Conservation (phyloP, 768 basidiomycete species). For the Sistotremastrum suecicum region DNA sequence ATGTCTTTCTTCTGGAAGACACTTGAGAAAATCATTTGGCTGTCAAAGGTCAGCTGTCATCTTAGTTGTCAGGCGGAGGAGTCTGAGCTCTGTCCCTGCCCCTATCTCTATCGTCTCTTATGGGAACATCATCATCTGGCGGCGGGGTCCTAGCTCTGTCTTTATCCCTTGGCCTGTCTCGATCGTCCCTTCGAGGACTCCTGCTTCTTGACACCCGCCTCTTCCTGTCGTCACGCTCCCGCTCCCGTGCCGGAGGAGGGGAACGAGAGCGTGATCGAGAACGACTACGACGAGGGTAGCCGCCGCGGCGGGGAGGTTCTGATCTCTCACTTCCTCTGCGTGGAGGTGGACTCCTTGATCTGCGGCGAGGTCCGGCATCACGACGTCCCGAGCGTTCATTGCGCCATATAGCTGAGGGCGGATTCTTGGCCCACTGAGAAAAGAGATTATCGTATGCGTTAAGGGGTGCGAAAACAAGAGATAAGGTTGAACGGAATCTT, state of each 20-base stretch:
- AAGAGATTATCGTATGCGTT: neutral
- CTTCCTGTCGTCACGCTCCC: slow-evolving; percentile 20
- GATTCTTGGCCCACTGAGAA: slow-evolving; percentile 67
- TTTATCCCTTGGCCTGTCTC: slow-evolving; percentile 21
- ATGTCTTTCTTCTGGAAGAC: too few relatives aligned
- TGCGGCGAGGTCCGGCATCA: slow-evolving; percentile 3
- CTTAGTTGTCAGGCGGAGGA: slow-evolving; percentile 44
- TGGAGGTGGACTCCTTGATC: neutral
- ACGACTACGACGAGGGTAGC: slow-evolving; percentile 40
- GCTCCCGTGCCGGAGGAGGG: slow-evolving; percentile 12
- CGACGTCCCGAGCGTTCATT: slow-evolving; percentile 44
- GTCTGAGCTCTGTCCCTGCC: slow-evolving; percentile 34
- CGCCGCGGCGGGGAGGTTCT: slow-evolving; percentile 20
- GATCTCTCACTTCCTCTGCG: too few relatives aligned
- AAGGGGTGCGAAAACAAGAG: neutral
- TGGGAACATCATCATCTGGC: slow-evolving; percentile 25
- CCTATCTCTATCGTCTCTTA: slow-evolving; percentile 18
- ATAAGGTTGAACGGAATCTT: slow-evolving; percentile 6
- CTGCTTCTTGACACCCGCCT: slow-evolving; percentile 32
- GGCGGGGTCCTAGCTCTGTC: slow-evolving; percentile 37
- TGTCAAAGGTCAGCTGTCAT: neutral
- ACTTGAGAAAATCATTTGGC: neutral
- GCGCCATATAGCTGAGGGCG: slow-evolving; percentile 74
- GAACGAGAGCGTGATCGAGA: slow-evolving; percentile 18
- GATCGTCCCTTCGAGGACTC: slow-evolving; percentile 27